Evolutionary conservation across 2,329 filamentous ascomycete genomes (phyloP).

Genomic region (Verticillium dahliae): DNA sequence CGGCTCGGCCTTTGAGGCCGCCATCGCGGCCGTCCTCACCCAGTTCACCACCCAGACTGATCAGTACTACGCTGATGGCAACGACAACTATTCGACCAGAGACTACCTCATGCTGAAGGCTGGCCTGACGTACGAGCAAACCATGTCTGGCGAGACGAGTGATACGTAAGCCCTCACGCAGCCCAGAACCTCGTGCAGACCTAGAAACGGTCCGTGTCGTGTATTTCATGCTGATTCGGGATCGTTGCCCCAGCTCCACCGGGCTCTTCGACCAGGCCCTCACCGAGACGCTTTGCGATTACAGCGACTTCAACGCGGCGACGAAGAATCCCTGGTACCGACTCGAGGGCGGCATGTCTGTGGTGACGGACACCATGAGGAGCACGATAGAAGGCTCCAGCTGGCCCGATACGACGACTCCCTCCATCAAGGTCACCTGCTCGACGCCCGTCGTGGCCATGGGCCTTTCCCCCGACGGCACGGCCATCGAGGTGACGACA

Average conservation of each 20-base stretch:
- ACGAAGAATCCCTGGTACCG: conserved; percentile 17
- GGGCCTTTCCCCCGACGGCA: background rate
- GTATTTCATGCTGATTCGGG: conserved; percentile 13
- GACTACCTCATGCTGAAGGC: conserved; percentile 13
- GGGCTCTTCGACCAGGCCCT: conserved; percentile 27
- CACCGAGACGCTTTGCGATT: conserved; percentile 25
- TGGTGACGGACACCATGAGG: conserved; percentile 20
- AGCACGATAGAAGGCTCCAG: conserved; percentile 10
- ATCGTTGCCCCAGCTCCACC: conserved; percentile 14
- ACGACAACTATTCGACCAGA: conserved; percentile 14
- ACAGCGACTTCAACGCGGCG: conserved; percentile 20
- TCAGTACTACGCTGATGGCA: background rate
- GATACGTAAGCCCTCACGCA: conserved; percentile 1
- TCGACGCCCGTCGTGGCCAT: background rate
- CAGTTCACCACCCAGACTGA: background rate
- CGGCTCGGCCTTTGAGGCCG: background rate
- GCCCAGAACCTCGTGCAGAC: conserved; percentile 6
- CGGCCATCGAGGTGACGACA: background rate
- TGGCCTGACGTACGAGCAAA: background rate
- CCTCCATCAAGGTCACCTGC: background rate
- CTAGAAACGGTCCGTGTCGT: conserved; percentile 10
- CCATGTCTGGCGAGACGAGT: background rate
- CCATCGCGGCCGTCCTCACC: background rate
- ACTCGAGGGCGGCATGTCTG: conserved; percentile 22
- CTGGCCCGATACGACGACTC: background rate